Conservation (phyloP, 257 asterid genomes). For the Capsicum pubescens region DNA sequence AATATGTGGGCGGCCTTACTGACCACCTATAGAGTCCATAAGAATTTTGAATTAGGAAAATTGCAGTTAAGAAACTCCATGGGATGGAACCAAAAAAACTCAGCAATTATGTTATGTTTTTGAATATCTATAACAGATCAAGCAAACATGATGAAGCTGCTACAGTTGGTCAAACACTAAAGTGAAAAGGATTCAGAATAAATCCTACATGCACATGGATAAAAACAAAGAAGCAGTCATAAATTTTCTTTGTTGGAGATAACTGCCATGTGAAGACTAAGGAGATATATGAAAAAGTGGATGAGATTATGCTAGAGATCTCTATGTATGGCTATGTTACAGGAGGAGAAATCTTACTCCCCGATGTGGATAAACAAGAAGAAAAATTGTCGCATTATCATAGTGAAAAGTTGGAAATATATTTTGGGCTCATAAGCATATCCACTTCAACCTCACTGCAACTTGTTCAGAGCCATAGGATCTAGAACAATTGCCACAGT, state of each 20-base stretch:
- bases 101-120: slow-evolving; percentile 71
- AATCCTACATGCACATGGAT: slow-evolving; percentile 83
- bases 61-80: slow-evolving; percentile 82
- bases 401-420: slow-evolving; percentile 82
- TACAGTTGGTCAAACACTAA: slow-evolving; percentile 63
- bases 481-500: slow-evolving; percentile 76
- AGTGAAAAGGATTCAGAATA: slow-evolving; percentile 70
- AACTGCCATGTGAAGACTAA: slow-evolving; percentile 54
- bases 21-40: slow-evolving; percentile 75
- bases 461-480: slow-evolving; percentile 83
- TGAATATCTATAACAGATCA: slow-evolving; percentile 65
- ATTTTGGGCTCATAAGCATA: slow-evolving; percentile 80
- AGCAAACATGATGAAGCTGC: slow-evolving; percentile 78
- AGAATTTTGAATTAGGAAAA: slow-evolving; percentile 44
- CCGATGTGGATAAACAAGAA: slow-evolving; percentile 77
- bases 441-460: slow-evolving; percentile 67
- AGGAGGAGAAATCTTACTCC: slow-evolving; percentile 58
- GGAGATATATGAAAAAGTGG: slow-evolving; percentile 60
- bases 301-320: slow-evolving; percentile 53
- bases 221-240: slow-evolving; percentile 68
- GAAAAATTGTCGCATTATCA: slow-evolving; percentile 55
- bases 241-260: slow-evolving; percentile 68
- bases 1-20: slow-evolving; percentile 95
- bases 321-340: slow-evolving; percentile 52
- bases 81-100: slow-evolving; percentile 89